Base-by-base conservation (phyloP, 306 rosid species). In the Rosa multiflora region DNA sequence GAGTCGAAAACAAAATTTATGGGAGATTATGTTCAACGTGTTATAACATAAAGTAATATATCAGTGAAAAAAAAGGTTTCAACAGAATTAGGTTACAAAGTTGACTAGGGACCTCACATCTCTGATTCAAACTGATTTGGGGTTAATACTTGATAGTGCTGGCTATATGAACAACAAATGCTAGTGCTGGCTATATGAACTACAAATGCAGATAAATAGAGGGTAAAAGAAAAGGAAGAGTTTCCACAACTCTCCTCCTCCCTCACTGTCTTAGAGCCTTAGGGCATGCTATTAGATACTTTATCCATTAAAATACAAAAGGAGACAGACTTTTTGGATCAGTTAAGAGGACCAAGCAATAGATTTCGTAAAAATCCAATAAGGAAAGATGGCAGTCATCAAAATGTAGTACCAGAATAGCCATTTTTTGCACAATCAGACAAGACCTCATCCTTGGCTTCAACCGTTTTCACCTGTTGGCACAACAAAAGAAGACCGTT, bases 371-470 rank as follows among this genome's bases (percentile, higher is more conserved):
- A 44, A 21, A 35, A n/a, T 42, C 62, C 20, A 20, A 42, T 29
- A 32, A 72, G n/a, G 68, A 70, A 7, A 63, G 35, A 37, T 7
- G 59, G 42, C 29, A 11, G 26, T 39, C 8, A 58, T 71, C 56
- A 67, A n/a, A 67, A 82, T 20, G 70, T 62, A 40, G 64, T 89
- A 95, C 99, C 98, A 76, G 96, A 96, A 80, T 93, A 90, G 70
- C 99, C 98, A 20, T 80, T 74, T 82, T 78, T 88, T 79, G 96
- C 97, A 69, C 99, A 95, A 46, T 93, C 97, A 6, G 97, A 93
- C 84, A 76, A 79, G 64, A 52, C 78, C 15, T 85, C 89, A 48
- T 84, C 93, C 80, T 88, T 88, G 39, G 74, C 80, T 83, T 90
- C 89, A 56, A 84, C 63, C 69, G 83, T 35, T 82, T 70, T 84